Conservation (phyloP, 495 filamentous ascomycete genomes). For the Penicillium longicatenatum region DNA sequence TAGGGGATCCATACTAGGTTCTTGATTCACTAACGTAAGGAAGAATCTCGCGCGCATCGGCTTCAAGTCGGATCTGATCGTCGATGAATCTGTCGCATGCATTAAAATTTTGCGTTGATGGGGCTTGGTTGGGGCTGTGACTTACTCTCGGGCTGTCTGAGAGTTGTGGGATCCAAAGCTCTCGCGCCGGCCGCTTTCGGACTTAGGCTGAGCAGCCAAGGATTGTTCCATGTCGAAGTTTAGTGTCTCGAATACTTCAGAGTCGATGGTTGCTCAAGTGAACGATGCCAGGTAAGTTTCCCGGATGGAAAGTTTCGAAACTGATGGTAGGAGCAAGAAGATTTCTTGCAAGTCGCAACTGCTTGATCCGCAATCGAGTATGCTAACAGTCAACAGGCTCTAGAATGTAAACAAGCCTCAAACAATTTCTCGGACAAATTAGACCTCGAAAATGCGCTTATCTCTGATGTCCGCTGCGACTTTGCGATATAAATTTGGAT, state of each 20-base stretch:
- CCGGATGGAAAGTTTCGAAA: background rate
- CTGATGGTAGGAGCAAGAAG: too few relatives aligned
- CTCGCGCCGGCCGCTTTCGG: conserved; percentile 35
- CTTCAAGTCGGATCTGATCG: conserved; percentile 86
- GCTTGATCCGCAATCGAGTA: background rate
- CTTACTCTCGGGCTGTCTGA: conserved; percentile 86
- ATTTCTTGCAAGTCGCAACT: background rate
- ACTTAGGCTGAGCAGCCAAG: conserved; percentile 3
- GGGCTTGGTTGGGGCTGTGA: background rate
- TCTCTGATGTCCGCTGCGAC: background rate
- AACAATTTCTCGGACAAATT: background rate
- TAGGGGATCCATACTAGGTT: conserved; percentile 13
- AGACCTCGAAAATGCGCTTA: background rate
- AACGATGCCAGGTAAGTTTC: background rate
- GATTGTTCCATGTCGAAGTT: conserved; percentile 17
- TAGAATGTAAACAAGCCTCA: background rate
- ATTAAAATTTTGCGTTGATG: background rate
- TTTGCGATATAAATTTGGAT: background rate
- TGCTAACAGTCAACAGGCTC: background rate
- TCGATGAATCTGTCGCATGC: conserved; percentile 69
- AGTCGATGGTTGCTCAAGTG: background rate
- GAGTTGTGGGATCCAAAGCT: conserved; percentile 70
- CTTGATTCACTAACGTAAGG: conserved; percentile 67
- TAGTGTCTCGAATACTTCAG: background rate
- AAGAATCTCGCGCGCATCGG: conserved; percentile 89